phyloP scores from a whole-genome alignment of 108 stramenopile species.

The Nitzschia inconspicua region DNA sequence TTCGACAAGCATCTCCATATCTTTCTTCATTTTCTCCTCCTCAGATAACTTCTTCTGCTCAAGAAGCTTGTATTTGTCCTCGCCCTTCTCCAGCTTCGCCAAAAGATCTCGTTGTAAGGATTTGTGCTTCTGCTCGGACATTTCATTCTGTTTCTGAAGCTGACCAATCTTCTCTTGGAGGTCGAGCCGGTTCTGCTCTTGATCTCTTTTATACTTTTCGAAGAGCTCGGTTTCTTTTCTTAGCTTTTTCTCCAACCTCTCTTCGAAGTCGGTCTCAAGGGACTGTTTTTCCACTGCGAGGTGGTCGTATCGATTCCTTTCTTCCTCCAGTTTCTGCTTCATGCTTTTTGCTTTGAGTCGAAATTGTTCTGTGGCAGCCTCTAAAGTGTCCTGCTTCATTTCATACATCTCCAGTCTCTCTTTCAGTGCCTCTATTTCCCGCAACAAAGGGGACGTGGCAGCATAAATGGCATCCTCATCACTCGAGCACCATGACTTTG shows the following conservation, averaged over 20 bases:
- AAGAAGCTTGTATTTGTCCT: background rate
- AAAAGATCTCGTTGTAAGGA: background rate
- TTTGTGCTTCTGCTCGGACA: too few relatives aligned
- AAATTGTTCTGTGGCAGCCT: slow-evolving; percentile 29
- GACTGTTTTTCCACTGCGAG: background rate
- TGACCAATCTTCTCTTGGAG: too few relatives aligned
- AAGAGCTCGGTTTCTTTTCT: background rate
- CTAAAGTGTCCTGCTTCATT: slow-evolving; percentile 22
- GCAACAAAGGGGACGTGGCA: background rate
- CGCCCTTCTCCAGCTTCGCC: background rate
- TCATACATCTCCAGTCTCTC: slow-evolving; percentile 16
- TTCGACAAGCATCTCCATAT: background rate
- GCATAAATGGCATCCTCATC: too few relatives aligned
- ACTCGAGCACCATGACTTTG: too few relatives aligned
- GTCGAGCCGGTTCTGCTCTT: too few relatives aligned
- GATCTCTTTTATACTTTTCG: too few relatives aligned
- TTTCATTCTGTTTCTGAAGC: too few relatives aligned
- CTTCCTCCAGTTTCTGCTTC: slow-evolving; percentile 15
- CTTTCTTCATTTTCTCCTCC: background rate
- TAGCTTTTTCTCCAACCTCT: background rate
- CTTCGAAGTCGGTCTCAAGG: slow-evolving; percentile 1
- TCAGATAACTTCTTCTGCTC: background rate
- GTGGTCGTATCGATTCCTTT: slow-evolving; percentile 13
- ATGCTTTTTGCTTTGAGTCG: slow-evolving; percentile 9
- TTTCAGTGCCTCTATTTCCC: slow-evolving; percentile 14